Evolutionary conservation across 1,284 basidiomycete species (phyloP).

Genomic region (Cystobasidium slooffiae): DNA sequence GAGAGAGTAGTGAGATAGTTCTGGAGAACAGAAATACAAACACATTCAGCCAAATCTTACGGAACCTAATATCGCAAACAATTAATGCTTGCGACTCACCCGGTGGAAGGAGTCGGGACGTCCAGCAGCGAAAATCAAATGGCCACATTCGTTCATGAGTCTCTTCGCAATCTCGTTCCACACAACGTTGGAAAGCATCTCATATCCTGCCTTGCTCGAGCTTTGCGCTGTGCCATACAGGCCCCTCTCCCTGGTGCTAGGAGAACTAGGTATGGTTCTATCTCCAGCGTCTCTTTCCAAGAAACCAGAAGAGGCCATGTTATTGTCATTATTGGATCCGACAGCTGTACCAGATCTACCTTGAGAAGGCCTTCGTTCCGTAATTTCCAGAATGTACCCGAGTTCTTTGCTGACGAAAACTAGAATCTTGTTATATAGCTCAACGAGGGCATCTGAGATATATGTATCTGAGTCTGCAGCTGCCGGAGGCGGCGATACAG

Average conservation of each 20-base stretch:
- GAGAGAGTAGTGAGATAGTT: conserved; percentile 80
- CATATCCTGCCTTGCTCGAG: conserved; percentile 60
- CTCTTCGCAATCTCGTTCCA: conserved; percentile 81
- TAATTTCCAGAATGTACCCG: conserved; percentile 71
- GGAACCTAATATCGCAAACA: not conserved
- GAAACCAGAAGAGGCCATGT: conserved; percentile 10
- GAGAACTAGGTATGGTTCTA: conserved; percentile 1
- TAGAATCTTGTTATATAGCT: conserved; percentile 78
- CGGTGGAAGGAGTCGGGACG: conserved; percentile 85
- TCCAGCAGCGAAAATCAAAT: conserved; percentile 83
- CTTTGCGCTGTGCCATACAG: conserved; percentile 3
- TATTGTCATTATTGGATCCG: not conserved
- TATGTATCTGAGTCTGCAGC: conserved; percentile 35
- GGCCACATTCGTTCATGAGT: conserved; percentile 81
- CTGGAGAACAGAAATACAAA: conserved; percentile 56
- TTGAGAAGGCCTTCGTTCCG: conserved; percentile 62
- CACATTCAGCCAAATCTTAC: not conserved
- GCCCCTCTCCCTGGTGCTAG: conserved; percentile 21
- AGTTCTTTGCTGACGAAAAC: conserved; percentile 74
- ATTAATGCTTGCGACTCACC: conserved; percentile 61
- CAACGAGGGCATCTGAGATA: conserved; percentile 68
- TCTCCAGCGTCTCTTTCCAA: conserved; percentile 19
- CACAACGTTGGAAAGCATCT: conserved; percentile 81
- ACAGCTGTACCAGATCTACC: conserved; percentile 9
- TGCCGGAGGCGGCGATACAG: conserved; percentile 36